Conservation (phyloP, 108 stramenopile genomes). For the Fragilaria radians region DNA sequence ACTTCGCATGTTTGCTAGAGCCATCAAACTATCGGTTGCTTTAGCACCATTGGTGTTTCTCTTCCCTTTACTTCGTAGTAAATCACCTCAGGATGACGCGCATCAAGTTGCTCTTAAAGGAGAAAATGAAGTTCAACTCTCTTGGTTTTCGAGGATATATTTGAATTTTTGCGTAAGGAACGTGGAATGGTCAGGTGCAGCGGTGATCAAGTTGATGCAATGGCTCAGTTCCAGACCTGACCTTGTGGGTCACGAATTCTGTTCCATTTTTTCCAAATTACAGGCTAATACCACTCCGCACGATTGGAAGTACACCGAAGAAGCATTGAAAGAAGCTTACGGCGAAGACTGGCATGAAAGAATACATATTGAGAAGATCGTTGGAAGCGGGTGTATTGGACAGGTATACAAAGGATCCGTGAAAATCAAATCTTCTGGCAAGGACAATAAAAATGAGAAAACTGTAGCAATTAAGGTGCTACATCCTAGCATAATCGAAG, state of each 20-base stretch:
- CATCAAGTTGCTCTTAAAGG: background rate
- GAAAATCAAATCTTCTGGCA: background rate
- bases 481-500: slow-evolving; percentile 46
- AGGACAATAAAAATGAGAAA: slow-evolving; percentile 12
- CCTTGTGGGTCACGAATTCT: slow-evolving; percentile 52
- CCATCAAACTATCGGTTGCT: slow-evolving; percentile 1
- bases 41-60: slow-evolving; percentile 1
- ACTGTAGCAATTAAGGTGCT: slow-evolving; percentile 52
- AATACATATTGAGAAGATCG: slow-evolving; percentile 19
- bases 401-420: slow-evolving; percentile 52
- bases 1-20: slow-evolving; percentile 3
- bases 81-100: background rate
- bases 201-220: slow-evolving; percentile 53
- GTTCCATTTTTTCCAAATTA: slow-evolving; percentile 42
- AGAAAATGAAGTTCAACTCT: background rate
- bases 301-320: slow-evolving; percentile 41
- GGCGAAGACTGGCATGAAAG: slow-evolving; percentile 50
- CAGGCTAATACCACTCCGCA: slow-evolving; percentile 63
- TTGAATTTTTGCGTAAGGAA: slow-evolving; percentile 26
- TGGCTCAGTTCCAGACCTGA: slow-evolving; percentile 69
- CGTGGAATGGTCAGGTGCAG: slow-evolving; percentile 47
- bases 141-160: slow-evolving; percentile 7
- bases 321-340: slow-evolving; percentile 36
- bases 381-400: slow-evolving; percentile 71
- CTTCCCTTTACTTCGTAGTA: background rate